Conservation (phyloP, 306 rosid genomes). For the Coriaria nepalensis region DNA sequence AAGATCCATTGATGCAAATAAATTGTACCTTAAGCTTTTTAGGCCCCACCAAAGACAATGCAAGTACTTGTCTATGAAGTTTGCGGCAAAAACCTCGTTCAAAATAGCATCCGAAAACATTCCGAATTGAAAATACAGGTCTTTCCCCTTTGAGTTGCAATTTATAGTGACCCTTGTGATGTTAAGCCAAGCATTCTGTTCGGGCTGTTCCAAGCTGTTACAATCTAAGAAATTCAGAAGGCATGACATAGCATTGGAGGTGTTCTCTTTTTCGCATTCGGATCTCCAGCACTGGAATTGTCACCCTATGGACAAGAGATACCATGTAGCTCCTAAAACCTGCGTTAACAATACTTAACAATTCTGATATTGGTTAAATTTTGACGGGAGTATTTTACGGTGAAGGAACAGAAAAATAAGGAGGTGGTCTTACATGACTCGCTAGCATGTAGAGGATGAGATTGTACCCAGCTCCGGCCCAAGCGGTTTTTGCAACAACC, state of each 20-base stretch:
- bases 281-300: slow-evolving; percentile 63
- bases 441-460: slow-evolving; percentile 79
- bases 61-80: slow-evolving; percentile 47
- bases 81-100: slow-evolving; percentile 44
- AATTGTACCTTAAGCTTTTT: slow-evolving; percentile 57
- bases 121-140: slow-evolving; percentile 50
- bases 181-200: slow-evolving; percentile 52
- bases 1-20: background rate
- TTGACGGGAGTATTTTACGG: too few species aligned
- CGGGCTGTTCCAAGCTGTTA: slow-evolving; percentile 21
- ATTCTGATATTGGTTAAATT: background rate
- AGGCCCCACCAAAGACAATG: slow-evolving; percentile 79
- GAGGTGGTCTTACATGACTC: slow-evolving; percentile 51
- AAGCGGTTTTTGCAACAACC: slow-evolving; percentile 68
- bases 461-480: slow-evolving; percentile 94
- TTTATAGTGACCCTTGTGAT: slow-evolving; percentile 28
- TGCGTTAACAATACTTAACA: slow-evolving; percentile 13
- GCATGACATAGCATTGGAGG: slow-evolving; percentile 29
- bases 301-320: slow-evolving; percentile 57
- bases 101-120: slow-evolving; percentile 66
- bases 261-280: slow-evolving; percentile 38
- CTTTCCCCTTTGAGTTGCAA: slow-evolving; percentile 36
- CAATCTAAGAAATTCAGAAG: slow-evolving; percentile 52
- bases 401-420: too few species aligned
- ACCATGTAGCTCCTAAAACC: slow-evolving; percentile 81